phyloP scores from a whole-genome alignment of 345 rosid species.

The Corchorus capsularis region DNA sequence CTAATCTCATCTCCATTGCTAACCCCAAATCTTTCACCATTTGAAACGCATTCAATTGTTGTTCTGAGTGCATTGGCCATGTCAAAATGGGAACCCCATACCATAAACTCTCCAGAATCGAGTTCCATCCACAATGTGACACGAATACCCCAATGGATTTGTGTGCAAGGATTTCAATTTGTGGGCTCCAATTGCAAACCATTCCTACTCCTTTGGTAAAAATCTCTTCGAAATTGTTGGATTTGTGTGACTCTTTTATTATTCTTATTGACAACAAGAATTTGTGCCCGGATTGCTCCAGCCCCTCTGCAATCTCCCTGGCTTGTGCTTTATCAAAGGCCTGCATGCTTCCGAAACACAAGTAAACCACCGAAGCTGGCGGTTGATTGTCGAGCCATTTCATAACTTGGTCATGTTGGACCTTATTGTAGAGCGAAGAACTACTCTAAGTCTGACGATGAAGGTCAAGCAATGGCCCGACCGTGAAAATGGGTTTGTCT shows the following conservation, averaged over 20 bases:
- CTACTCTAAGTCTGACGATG: background rate
- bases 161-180: too few species aligned
- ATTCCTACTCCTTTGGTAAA: too few species aligned
- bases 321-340: slow-evolving; percentile 35
- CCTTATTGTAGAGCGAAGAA: slow-evolving; percentile 28
- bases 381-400: slow-evolving; percentile 53
- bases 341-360: slow-evolving; percentile 62
- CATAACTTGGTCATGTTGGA: slow-evolving; percentile 25
- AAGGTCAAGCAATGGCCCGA: slow-evolving; percentile 44
- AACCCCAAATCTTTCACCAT: slow-evolving; percentile 46
- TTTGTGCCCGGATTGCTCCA: slow-evolving; percentile 30
- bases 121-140: slow-evolving; percentile 57
- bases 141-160: slow-evolving; percentile 11
- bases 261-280: slow-evolving; percentile 39
- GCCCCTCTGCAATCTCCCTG: slow-evolving; percentile 39
- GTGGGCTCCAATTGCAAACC: too few species aligned
- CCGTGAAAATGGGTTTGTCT: slow-evolving; percentile 33
- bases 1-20: slow-evolving; percentile 38
- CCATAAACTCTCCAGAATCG: slow-evolving; percentile 48
- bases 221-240: too few species aligned
- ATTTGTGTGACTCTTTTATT: slow-evolving; percentile 22
- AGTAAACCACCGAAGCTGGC: slow-evolving; percentile 38
- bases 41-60: slow-evolving; percentile 48
- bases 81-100: slow-evolving; percentile 39
- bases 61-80: slow-evolving; percentile 52